Conservation (phyloP, 2,329 filamentous ascomycete species). For the Aphanoascus verrucosus region DNA sequence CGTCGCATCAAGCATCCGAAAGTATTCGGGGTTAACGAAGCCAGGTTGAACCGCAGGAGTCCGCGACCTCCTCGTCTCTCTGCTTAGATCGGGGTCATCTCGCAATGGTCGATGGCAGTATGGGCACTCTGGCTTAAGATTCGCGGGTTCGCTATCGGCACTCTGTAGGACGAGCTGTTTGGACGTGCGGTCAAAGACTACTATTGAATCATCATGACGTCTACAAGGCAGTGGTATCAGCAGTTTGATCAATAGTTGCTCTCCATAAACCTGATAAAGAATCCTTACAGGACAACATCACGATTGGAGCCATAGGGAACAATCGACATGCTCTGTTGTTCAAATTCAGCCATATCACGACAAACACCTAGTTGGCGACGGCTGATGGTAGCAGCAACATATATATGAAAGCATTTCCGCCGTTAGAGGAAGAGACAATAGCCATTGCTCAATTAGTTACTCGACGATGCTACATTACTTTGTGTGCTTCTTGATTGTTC, state of each 20-base stretch:
- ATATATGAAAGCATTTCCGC: constrained; percentile 9
- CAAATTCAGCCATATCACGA: constrained; percentile 15
- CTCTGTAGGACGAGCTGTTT: constrained; percentile 73
- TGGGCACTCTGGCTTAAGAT: constrained; percentile 66
- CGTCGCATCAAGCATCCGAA: constrained; percentile 71
- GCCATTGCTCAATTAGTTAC: no score
- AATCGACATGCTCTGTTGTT: constrained; percentile 31
- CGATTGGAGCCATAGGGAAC: constrained; percentile 35
- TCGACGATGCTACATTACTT: no score
- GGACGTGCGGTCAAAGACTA: constrained; percentile 78
- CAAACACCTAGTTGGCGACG: neutral
- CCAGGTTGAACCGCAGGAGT: constrained; percentile 40
- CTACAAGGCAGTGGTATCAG: constrained; percentile 39
- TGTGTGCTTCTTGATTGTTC: no score
- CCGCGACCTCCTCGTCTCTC: constrained; percentile 25
- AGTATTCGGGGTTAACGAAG: constrained; percentile 87
- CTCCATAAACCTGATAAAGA: neutral
- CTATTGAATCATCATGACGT: constrained; percentile 83
- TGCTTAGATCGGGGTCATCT: constrained; percentile 36
- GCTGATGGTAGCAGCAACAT: neutral
- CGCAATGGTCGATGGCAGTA: constrained; percentile 68
- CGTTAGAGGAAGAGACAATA: neutral
- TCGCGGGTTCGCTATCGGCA: constrained; percentile 37
- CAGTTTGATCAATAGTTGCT: constrained; percentile 8
- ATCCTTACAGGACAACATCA: constrained; percentile 38